Evolutionary conservation across 805 yeast genomes (phyloP), one percentile per base, ranked within the genome.

Genomic region (Sugiyamaella marilandica): DNA sequence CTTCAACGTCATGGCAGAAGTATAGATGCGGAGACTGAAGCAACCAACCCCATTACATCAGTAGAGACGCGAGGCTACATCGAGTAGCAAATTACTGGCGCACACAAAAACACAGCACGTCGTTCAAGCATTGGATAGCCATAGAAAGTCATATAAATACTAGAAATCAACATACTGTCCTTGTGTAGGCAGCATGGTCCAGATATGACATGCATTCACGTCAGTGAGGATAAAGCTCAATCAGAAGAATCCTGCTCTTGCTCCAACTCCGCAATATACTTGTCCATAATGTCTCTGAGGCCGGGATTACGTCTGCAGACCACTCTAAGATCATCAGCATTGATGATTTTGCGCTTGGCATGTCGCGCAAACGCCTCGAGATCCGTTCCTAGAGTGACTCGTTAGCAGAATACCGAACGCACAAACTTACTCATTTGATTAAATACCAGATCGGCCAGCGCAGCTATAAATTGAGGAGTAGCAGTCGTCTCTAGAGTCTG

Each of bases 391-490:
- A 63, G 52, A 0, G 59, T 53, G 3, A 62, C 67, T 63, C 13
- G 16, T 58, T 21, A 10, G 16, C 36, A 52, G 47, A n/a, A 21
- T 9, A 45, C 2, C 29, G 16, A 7, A 11, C 31, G 26, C 2
- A 10, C 10, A 16, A 14, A 44, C 61, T 18, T 54, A 59, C 67
- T 53, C 10, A 62, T 57, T 46, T 67, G 71, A 8, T 59, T 53
- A 45, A 59, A 67, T 4, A 67, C 68, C 24, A 67, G 56, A 14
- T 68, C 67, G 2, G 71, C 59, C 33, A 67, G 49, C 5, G 66
- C 61, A 16, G 70, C 68, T 1, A 61, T 59, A 45, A 63, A 67
- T 45, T 68, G 65, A 8, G 67, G 65, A 10, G 70, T 64, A 10
- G 62, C 63, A 8, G 57, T 52, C 11, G 52, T 54, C 16, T 48